Conservation (phyloP, 164 flowering plant genomes). For the Annona squamosa region DNA sequence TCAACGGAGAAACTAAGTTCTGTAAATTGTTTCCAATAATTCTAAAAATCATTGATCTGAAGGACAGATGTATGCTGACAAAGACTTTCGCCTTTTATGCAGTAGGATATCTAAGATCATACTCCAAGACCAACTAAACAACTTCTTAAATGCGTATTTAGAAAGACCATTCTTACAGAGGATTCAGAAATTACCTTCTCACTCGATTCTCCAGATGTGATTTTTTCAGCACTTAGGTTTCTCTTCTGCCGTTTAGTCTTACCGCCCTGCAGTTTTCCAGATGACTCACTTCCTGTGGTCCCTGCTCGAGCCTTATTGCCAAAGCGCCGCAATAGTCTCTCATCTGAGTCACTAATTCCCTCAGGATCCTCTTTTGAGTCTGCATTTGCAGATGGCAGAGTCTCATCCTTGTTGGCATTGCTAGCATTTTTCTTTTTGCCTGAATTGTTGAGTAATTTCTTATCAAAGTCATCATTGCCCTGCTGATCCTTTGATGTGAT, state of each 20-base stretch:
- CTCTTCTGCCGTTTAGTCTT: slow-evolving; percentile 26
- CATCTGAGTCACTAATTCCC: slow-evolving; percentile 30
- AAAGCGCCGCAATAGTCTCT: slow-evolving; percentile 17
- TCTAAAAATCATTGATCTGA: not conserved
- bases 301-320: slow-evolving; percentile 22
- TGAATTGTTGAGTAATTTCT: slow-evolving; percentile 16
- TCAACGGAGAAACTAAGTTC: slow-evolving; percentile 28
- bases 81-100: not conserved
- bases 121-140: too few species aligned
- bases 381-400: slow-evolving; percentile 16
- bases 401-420: slow-evolving; percentile 22
- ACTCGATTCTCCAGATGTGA: slow-evolving; percentile 16
- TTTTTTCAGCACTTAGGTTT: slow-evolving; percentile 24
- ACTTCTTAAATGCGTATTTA: too few species aligned
- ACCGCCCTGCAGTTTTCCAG: slow-evolving; percentile 23
- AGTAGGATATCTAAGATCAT: not conserved
- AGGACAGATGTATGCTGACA: not conserved
- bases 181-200: slow-evolving; percentile 16
- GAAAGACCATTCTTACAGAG: not conserved
- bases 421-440: slow-evolving; percentile 29
- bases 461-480: slow-evolving; percentile 34
- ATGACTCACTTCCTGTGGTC: slow-evolving; percentile 16
- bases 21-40: slow-evolving; percentile 5
- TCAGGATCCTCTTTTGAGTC: slow-evolving; percentile 27
- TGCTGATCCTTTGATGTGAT: slow-evolving; percentile 27